Conservation (phyloP, 2,329 filamentous ascomycete species). For the Calycina marina region DNA sequence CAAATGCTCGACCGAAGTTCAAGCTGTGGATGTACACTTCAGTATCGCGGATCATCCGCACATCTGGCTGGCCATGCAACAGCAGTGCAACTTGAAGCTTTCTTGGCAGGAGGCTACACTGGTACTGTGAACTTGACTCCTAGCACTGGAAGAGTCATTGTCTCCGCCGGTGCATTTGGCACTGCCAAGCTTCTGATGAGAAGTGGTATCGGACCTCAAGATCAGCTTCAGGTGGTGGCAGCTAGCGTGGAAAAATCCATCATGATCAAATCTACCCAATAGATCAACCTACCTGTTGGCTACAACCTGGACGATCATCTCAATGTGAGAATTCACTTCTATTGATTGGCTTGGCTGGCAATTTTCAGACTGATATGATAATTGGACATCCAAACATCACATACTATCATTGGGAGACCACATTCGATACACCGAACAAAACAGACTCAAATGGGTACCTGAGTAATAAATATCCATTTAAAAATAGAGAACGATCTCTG, state of each 20-base stretch:
- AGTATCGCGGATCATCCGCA: constrained; percentile 52
- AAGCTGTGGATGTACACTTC: constrained; percentile 50
- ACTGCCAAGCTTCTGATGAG: constrained; percentile 44
- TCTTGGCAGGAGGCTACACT: constrained; percentile 35
- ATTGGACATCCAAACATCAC: constrained; percentile 34
- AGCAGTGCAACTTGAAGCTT: constrained; percentile 51
- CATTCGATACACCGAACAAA: constrained; percentile 34
- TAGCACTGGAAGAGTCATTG: constrained; percentile 47
- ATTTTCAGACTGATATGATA: constrained; percentile 30
- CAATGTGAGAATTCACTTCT: constrained; percentile 25
- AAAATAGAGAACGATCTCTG: background rate
- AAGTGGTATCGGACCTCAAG: constrained; percentile 41
- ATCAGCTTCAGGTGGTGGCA: constrained; percentile 33
- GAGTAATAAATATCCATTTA: constrained; percentile 13
- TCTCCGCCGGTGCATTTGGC: constrained; percentile 56
- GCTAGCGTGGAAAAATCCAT: constrained; percentile 32
- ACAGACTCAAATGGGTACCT: constrained; percentile 31
- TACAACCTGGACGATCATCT: constrained; percentile 43
- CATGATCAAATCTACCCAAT: constrained; percentile 34
- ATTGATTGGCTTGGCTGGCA: background rate
- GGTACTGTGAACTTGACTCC: constrained; percentile 46
- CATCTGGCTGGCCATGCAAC: constrained; percentile 45
- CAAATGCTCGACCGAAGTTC: constrained; percentile 47
- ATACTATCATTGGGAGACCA: constrained; percentile 52
- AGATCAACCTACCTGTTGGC: constrained; percentile 45